phyloP scores from a whole-genome alignment of 305 asterid species.

The Solanum hybrid region DNA sequence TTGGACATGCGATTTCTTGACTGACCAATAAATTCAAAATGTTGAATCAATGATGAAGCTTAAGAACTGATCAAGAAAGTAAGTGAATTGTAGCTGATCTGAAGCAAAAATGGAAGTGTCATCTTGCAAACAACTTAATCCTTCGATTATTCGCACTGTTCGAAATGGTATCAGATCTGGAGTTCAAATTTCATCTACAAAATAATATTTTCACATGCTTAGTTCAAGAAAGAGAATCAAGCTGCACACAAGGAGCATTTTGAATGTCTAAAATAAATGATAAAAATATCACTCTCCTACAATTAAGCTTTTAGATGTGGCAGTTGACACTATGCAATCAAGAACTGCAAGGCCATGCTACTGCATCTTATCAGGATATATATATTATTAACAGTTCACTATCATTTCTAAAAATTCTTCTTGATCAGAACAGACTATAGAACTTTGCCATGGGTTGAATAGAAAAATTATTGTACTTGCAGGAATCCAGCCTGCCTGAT shows the following conservation, averaged over 20 bases:
- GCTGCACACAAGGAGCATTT: neutral
- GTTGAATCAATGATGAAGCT: neutral
- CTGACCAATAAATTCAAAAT: neutral
- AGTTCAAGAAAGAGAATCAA: neutral
- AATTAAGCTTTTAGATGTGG: neutral
- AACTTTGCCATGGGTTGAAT: conserved; percentile 3
- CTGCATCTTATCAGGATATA: neutral
- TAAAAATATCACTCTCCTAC: neutral
- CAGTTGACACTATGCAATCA: neutral
- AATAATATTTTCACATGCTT: neutral
- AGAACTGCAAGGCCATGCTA: neutral
- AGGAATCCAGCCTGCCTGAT: conserved; percentile 97
- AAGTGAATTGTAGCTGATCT: neutral
- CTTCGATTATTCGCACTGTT: neutral
- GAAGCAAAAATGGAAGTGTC: neutral
- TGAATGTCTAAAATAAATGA: neutral
- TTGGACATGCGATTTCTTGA: neutral
- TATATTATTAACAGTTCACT: neutral
- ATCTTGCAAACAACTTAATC: neutral
- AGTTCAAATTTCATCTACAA: neutral
- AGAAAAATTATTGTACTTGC: conserved; percentile 12
- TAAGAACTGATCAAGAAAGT: neutral
- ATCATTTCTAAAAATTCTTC: neutral
- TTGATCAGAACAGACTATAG: neutral
- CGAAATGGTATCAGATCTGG: neutral